Base-by-base conservation (phyloP, 768 basidiomycete genomes). In the Amanita thiersii region DNA sequence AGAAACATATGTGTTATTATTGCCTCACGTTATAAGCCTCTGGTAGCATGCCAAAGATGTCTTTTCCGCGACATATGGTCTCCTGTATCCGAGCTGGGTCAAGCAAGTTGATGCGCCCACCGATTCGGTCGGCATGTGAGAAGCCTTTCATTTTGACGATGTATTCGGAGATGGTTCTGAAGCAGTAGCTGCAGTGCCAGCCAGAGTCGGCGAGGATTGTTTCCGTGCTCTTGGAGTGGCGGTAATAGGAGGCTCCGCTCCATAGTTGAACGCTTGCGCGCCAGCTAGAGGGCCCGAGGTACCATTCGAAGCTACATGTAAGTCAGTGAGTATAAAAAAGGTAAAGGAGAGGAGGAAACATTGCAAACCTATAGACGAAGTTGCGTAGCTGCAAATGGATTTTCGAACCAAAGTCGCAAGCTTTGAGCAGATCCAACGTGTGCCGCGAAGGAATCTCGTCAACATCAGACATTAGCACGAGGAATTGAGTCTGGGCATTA, bases 171-270 rank as follows among this genome's bases (percentile, higher is more conserved):
- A 81, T 62, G 9, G 71, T 69, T 32, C 71, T 63, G 66, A 80
- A 82, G 57, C 79, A 81, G 60, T 73, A 81, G 43, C 73, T 75
- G 59, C 77, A 80, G 50, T 81, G 78, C 77, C 77, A 81, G 1
- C 78, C 79, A n/a, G 76, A 61, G 53, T 81, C 77, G 15, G 75
- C 73, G 25, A 81, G 69, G 6, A 73, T 57, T 26, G 56, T 52
- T 37, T 76, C 64, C 6, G 61, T 61, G 39, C 66, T 64, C 53
- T 72, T 67, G 14, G 69, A 70, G 51, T 75, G 75, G 20, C 66
- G 63, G 51, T 78, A 78, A 43, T 54, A 65, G 38, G 55, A 63
- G 21, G 55, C 50, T n/a, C 53, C 46, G n/a, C 47, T 58, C 72
- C 70, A 75, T 11, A 59, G 58, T 44, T 73, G 70, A 9, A 69